These are phyloP conservation scores for Parietichytrium sp. DNA, from an alignment of 108 stramenopile genomes.

Conservation along the genomic window DNA sequence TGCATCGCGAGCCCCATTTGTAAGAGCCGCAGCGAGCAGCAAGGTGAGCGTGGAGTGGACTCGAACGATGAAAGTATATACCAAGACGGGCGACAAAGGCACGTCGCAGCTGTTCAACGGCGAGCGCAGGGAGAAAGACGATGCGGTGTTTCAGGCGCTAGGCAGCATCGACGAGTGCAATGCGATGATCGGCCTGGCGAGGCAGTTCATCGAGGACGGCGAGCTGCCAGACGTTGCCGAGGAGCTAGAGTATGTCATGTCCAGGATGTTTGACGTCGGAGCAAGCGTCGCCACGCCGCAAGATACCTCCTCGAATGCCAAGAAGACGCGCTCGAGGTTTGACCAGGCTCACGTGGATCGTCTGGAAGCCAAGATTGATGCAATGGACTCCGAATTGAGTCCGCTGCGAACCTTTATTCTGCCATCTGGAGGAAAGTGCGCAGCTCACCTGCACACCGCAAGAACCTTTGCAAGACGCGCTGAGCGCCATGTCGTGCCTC, in stretches of 20 bases:
- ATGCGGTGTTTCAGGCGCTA: slow-evolving; percentile 36
- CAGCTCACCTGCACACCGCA: slow-evolving; percentile 44
- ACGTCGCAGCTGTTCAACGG: slow-evolving; percentile 41
- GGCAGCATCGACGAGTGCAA: slow-evolving; percentile 44
- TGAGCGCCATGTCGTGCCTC: slow-evolving; percentile 17
- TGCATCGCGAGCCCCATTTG: too few species aligned
- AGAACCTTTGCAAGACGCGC: slow-evolving; percentile 28
- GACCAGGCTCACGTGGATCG: background rate
- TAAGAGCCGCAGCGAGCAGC: too few species aligned
- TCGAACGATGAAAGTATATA: slow-evolving; percentile 41
- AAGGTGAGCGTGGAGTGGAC: too few species aligned
- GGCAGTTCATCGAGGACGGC: slow-evolving; percentile 17
- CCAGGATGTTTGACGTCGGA: slow-evolving; percentile 38
- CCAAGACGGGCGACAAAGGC: slow-evolving; percentile 46
- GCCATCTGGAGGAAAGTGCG: slow-evolving; percentile 38
- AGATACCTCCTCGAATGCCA: background rate
- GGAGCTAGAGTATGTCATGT: slow-evolving; percentile 21
- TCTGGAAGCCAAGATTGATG: slow-evolving; percentile 39
- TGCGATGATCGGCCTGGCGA: slow-evolving; percentile 18
- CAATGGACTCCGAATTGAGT: slow-evolving; percentile 38
- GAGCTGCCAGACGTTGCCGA: background rate
- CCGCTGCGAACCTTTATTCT: slow-evolving; percentile 41
- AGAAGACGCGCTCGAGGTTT: slow-evolving; percentile 10
- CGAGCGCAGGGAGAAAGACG: slow-evolving; percentile 16
- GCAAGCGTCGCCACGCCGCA: slow-evolving; percentile 42